Base-by-base conservation (phyloP, 1,284 basidiomycete genomes). In the Tilletiopsis washingtonensis region DNA sequence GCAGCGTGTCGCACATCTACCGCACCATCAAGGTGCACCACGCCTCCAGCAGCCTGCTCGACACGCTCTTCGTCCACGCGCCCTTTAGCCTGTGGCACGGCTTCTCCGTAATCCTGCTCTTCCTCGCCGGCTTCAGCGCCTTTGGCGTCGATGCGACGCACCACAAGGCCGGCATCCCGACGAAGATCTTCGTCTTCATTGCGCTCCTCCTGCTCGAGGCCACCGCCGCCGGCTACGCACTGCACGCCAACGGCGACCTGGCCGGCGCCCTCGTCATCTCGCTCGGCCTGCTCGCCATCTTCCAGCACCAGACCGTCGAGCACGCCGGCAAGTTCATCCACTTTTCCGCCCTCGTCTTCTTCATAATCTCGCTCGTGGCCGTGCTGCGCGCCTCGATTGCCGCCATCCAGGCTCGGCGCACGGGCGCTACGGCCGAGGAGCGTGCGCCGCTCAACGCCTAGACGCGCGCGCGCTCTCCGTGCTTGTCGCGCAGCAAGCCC, bases 171-270 rank as follows among this genome's bases (percentile, higher is more conserved):
- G 89, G 89, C 23, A 76, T 91, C 53, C 88, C 88, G 82, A 93
- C 89, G 71, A 91, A 93, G 73, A 82, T 89, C 64, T 87, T 91
- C 61, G 90, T 91, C 52, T 93, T 94, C 82, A 81, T 94, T 40
- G 86, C 81, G 57, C 75, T 88, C 81, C 83, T 94, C 77, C 93
- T 94, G 84, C 83, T 96, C 57, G 90, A 93, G 75, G 85, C 82
- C 19, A 94, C 91, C 11, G 85, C 88, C 0, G 87, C 85, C 5
- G 85, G 87, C 1, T 94, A 96, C 74, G 88, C 64, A 2, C 86
- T 86, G 40, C 84, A 84, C 14, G 77, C 81, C 2, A 89, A 94
- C 74, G 91, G 91, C 57, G 91, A 96, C 67, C 81, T 94, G 39
- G 87, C 88, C 6, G 89, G 86, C 1, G 84, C 86, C 38, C 80